Evolutionary conservation across 805 yeast species (phyloP), one percentile per base, ranked within the genome.

Genomic region (Suhomyces sp.): DNA sequence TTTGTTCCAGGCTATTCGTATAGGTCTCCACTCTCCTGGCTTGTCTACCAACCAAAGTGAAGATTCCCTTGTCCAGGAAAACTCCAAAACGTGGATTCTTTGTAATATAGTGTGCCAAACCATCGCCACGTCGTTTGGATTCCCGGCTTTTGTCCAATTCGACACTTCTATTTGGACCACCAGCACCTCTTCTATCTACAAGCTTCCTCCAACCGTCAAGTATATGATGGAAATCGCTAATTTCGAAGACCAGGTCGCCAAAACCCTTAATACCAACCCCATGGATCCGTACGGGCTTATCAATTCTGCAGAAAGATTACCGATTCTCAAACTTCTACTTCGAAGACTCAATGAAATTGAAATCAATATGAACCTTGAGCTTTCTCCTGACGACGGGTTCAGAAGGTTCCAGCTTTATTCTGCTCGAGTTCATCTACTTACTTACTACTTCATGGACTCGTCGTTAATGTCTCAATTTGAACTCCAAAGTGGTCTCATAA

Each of bases 61-160:
- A 4, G 20, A 22, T 20, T 35, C 43, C 5, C 20, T 46, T 2
- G 33, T 87, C 13, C 80, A 80, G 24, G 99, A 94, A 68, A 96
- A 90, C 61, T 78, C 85, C 31, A 80, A 86, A 53, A 93, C 99
- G 0, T 93, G 99, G 99, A 82, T 89, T n/a, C 82, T 89, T 9
- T 90, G 97, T 63, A 94, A 94, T 64, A 80, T 89, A 20, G 96
- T 89, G 0, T 87, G 96, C 2, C 98, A 94, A 67, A 81, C 86
- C 2, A 85, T 94, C 54, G 97, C 97, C 3, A 84, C 96, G 2
- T 86, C 96, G 9, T 90, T 91, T 71, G 99, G 99, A 17, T 92
- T 87, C 63, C 99, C 98, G 0, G 90, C 96, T 0, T 91, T 90
- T 68, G 92, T 89, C 3, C 89, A 86, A 53, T 88, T 91, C 62